These are phyloP conservation scores for Lipomyces kockii DNA, from an alignment of 805 yeast species.

Conservation along the genomic window DNA sequence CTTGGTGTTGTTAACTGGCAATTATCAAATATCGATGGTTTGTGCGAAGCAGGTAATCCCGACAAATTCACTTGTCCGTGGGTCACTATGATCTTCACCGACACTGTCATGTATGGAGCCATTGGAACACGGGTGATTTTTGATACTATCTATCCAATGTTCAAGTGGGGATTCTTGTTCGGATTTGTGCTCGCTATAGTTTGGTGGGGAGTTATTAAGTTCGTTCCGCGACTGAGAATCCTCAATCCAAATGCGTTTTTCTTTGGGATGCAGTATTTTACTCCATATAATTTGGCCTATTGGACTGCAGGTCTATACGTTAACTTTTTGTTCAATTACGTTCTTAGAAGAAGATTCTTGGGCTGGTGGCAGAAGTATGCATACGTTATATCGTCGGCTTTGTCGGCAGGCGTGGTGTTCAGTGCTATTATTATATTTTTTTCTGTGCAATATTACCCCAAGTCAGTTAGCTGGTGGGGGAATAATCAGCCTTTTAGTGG, in stretches of 20 bases:
- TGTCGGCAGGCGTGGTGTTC: slow-evolving; percentile 70
- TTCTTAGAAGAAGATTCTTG: slow-evolving; percentile 57
- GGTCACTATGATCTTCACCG: slow-evolving; percentile 55
- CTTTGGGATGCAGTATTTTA: neutral
- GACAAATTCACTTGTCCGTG: slow-evolving; percentile 56
- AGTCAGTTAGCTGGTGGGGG: slow-evolving; percentile 62
- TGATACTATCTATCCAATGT: slow-evolving; percentile 57
- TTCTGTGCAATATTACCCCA: slow-evolving; percentile 44
- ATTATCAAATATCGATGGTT: slow-evolving; percentile 26
- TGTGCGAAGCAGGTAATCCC: slow-evolving; percentile 44
- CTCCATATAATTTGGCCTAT: slow-evolving; percentile 40
- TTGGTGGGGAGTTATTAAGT: slow-evolving; percentile 21
- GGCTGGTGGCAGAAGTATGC: slow-evolving; percentile 78
- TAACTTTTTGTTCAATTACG: slow-evolving; percentile 61
- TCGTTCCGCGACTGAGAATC: no score
- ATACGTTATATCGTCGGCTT: slow-evolving; percentile 65
- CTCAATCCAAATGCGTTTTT: slow-evolving; percentile 27
- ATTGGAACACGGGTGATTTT: slow-evolving; percentile 68
- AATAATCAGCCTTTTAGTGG: slow-evolving; percentile 42
- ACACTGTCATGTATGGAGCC: slow-evolving; percentile 67
- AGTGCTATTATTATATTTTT: slow-evolving; percentile 62
- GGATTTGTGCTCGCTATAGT: slow-evolving; percentile 52
- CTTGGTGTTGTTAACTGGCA: slow-evolving; percentile 56
- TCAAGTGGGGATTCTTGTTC: slow-evolving; percentile 63
- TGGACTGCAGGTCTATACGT: slow-evolving; percentile 47